Percentiles rank a stretch among this genome's conserved stretches.
phyloP scores from a whole-genome alignment of 106 monocot species.

The Acanthochlamys bracteata region DNA sequence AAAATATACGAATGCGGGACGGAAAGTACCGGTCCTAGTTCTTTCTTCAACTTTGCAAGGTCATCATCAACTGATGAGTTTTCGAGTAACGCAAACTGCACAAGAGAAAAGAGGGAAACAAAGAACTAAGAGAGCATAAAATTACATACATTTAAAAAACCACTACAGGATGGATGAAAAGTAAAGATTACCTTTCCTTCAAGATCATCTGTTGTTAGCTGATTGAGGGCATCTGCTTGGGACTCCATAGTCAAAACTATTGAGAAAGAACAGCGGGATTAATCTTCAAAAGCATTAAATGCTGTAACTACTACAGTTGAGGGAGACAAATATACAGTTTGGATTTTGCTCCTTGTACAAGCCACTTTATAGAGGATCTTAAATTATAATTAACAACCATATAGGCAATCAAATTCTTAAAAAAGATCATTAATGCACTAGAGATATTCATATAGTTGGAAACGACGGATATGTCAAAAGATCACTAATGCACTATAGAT shows the following conservation, averaged over 20 bases:
- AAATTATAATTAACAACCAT: too few species aligned
- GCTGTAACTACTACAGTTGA: too few species aligned
- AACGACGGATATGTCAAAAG: not conserved
- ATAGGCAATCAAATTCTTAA: too few species aligned
- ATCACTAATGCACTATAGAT: not conserved
- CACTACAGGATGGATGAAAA: not conserved
- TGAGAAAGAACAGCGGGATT: not conserved
- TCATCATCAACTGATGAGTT: constrained; percentile 94
- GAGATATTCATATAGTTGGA: not conserved
- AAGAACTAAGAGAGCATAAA: not conserved
- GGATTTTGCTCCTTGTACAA: too few species aligned
- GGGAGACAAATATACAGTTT: too few species aligned
- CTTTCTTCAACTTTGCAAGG: constrained; percentile 69
- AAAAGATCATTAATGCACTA: too few species aligned
- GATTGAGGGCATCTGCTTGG: constrained; percentile 91
- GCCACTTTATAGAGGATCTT: too few species aligned
- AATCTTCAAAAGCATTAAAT: not conserved
- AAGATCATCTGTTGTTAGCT: constrained; percentile 79
- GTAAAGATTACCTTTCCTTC: constrained; percentile 80
- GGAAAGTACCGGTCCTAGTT: constrained; percentile 50
- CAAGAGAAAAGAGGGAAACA: constrained; percentile 1
- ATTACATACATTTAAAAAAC: not conserved
- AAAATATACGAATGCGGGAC: not conserved
- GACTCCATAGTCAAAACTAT: constrained; percentile 97
- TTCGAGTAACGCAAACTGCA: constrained; percentile 92